Evolutionary conservation across 257 asterid species (phyloP), one percentile per base, ranked within the genome.

Genomic region (Solanum medicagineum): DNA sequence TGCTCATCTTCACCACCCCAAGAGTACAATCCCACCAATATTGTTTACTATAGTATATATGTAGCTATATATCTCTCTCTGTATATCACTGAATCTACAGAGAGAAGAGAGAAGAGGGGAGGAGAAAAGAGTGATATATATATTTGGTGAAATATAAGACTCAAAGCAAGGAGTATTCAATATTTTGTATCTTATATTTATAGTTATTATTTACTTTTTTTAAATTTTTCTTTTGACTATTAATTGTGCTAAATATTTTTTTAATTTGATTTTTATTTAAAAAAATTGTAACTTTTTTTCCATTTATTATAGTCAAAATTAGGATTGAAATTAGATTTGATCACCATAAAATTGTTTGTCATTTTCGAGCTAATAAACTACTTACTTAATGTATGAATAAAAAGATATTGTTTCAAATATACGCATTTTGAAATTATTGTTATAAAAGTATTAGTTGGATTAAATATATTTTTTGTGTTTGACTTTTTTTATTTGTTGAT

Each of bases 1-100:
- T 70, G 93, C 93, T 93, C 97, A 93, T 95, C 91, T 90, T 88
- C 74, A 87, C 88, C 87, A 83, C 87, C 89, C 59, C 80, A 59
- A 59, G 32, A n/a, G 87, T 70, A 20, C 87, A 88, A 90, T 74
- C 87, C 86, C 86, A 84, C 87, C 68, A 90, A 84, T 84, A 87
- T 88, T 83, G 81, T 70, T 26, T 36, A 40, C 15, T 70, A 17
- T 81, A 26, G 81, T 79, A 68, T 24, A 36, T 68, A 68, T 40
- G 53, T 42, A 69, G 36, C 74, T 29, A 32, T 66, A 32, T 36
- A 4, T 32, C 51, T 69, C 49, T 69, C 22, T 36, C 6, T 83
- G 68, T 81, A 44, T 71, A 29, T 85, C 75, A 51, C 75, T 77
- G 60, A 13, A 65, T 65, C 73, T 65, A 66, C 71, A 44, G 77